phyloP scores from a whole-genome alignment of 768 basidiomycete genomes.

The Lepiota brunneoincarnata region DNA sequence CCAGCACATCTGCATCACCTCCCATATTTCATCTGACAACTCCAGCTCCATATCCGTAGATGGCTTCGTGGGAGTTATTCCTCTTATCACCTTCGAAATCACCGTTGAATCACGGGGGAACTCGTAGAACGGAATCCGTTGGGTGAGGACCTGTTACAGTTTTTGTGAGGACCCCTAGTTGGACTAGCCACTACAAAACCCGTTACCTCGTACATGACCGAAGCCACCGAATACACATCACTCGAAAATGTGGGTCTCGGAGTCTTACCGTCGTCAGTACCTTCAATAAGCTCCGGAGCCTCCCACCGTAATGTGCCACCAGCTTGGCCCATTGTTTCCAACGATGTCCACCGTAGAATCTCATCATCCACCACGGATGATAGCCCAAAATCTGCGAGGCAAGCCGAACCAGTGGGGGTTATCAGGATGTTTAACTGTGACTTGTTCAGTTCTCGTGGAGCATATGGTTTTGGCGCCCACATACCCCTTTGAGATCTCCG shows the following conservation, averaged over 20 bases:
- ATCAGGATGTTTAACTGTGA: slow-evolving; percentile 24
- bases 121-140: slow-evolving; percentile 24
- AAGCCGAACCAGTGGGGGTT: slow-evolving; percentile 14
- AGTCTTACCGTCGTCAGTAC: slow-evolving; percentile 3
- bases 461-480: background rate
- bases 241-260: slow-evolving; percentile 10
- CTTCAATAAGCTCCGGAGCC: slow-evolving; percentile 21
- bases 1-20: slow-evolving; percentile 24
- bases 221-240: slow-evolving; percentile 20
- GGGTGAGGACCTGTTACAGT: slow-evolving; percentile 24
- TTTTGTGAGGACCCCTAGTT: too few species aligned
- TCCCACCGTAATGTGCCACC: slow-evolving; percentile 20
- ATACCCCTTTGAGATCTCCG: slow-evolving; percentile 22
- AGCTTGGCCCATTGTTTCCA: slow-evolving; percentile 10
- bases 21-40: slow-evolving; percentile 19
- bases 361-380: slow-evolving; percentile 15
- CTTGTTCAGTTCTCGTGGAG: background rate
- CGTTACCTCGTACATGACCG: slow-evolving; percentile 21
- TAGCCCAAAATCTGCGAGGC: slow-evolving; percentile 25
- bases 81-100: slow-evolving; percentile 18
- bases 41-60: slow-evolving; percentile 9
- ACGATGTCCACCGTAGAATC: slow-evolving; percentile 15
- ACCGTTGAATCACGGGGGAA: slow-evolving; percentile 17
- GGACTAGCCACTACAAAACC: too few species aligned
- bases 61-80: slow-evolving; percentile 18